Evolutionary conservation across 1,139 yeast genomes (phyloP).

Genomic region (Debaryomyces coudertii): DNA sequence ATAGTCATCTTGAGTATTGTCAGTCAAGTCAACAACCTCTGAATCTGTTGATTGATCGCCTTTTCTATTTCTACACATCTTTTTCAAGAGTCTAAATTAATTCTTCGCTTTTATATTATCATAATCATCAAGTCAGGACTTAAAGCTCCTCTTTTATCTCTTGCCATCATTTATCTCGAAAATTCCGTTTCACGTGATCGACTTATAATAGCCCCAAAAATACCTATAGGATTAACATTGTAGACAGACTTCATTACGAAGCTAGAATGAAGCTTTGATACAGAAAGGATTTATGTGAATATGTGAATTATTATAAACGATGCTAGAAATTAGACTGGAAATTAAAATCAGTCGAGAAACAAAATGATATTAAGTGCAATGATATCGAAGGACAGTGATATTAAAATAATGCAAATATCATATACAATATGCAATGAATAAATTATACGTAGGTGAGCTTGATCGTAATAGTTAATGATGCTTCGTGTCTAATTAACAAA

Average conservation of each 20-base stretch:
- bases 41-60: conserved; percentile 4
- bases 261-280: not conserved
- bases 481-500: not conserved
- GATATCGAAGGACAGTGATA: not conserved
- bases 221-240: not conserved
- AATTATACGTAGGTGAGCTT: not conserved
- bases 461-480: not conserved
- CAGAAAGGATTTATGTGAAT: not conserved
- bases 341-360: not conserved
- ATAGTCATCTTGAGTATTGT: conserved; percentile 6
- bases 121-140: not conserved
- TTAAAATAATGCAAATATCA: not conserved
- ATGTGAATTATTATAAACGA: not conserved
- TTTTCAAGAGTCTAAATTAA: not conserved
- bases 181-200: conserved; percentile 6
- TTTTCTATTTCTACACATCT: conserved; percentile 13
- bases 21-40: conserved; percentile 2
- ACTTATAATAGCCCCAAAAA: not conserved
- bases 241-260: not conserved
- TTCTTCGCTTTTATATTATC: not conserved
- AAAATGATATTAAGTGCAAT: not conserved
- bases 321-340: not conserved
- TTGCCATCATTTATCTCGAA: conserved; percentile 10
- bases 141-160: conserved; percentile 3
- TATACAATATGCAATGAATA: not conserved